phyloP scores from a whole-genome alignment of 2,329 filamentous ascomycete species.

The Aspergillus sp. region DNA sequence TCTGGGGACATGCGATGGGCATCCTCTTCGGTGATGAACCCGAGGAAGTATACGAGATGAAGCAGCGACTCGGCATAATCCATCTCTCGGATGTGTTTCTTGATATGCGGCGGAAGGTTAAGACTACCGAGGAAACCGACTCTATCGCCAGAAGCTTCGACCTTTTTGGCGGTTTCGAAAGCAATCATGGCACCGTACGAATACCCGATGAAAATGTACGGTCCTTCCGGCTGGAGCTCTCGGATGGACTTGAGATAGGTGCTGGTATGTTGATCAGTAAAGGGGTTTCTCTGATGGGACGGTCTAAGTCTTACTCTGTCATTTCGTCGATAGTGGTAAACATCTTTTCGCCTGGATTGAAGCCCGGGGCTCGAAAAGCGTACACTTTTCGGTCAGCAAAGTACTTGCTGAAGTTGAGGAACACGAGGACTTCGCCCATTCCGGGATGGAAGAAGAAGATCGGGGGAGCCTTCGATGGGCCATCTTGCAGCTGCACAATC shows the following conservation, averaged over 20 bases:
- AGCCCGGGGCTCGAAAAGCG: not conserved
- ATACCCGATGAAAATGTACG: constrained; percentile 1
- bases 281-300: not conserved
- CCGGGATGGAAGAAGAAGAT: constrained; percentile 4
- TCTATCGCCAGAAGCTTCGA: not conserved
- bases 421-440: constrained; percentile 4
- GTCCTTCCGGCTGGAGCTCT: not conserved
- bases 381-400: constrained; percentile 3
- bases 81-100: constrained; percentile 2
- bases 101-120: constrained; percentile 5
- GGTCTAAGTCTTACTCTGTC: not conserved
- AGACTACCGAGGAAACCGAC: constrained; percentile 5
- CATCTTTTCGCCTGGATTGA: constrained; percentile 1
- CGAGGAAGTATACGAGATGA: constrained; percentile 6
- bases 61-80: constrained; percentile 3
- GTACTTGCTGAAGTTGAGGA: constrained; percentile 7
- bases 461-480: not conserved
- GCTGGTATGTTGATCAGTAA: not conserved
- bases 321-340: not conserved
- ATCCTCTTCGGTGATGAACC: constrained; percentile 4
- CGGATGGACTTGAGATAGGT: constrained; percentile 3
- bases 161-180: constrained; percentile 3
- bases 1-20: not conserved
- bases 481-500: not conserved
- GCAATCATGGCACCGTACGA: constrained; percentile 4